Evolutionary conservation across 192 early-diverging fungal genomes (phyloP).

Genomic region (Powellomyces hirtus): DNA sequence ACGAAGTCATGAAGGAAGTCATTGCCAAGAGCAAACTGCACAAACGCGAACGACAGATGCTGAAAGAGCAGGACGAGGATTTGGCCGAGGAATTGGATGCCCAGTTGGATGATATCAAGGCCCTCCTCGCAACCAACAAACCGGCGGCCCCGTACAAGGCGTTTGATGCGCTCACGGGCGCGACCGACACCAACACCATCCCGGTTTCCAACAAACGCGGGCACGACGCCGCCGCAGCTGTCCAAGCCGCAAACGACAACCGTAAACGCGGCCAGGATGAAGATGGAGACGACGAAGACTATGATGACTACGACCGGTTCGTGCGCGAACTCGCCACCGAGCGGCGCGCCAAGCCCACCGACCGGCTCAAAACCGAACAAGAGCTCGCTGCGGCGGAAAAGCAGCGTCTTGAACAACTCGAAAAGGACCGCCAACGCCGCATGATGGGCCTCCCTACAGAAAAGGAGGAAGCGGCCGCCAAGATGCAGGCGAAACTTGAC

Average conservation of each 20-base stretch:
- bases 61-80: slow-evolving; percentile 82
- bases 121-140: slow-evolving; percentile 48
- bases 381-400: slow-evolving; percentile 85
- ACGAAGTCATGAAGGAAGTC: slow-evolving; percentile 95
- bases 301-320: slow-evolving; percentile 76
- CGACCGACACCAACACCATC: slow-evolving; percentile 3
- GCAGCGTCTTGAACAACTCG: slow-evolving; percentile 81
- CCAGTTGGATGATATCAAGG: slow-evolving; percentile 80
- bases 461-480: slow-evolving; percentile 9
- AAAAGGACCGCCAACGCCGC: slow-evolving; percentile 38
- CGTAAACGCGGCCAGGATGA: slow-evolving; percentile 27
- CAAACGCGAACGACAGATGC: slow-evolving; percentile 88
- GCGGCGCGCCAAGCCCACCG: slow-evolving; percentile 79
- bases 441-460: slow-evolving; percentile 27
- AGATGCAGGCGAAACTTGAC: not conserved
- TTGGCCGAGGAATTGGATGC: slow-evolving; percentile 82
- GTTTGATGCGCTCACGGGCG: slow-evolving; percentile 27
- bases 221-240: slow-evolving; percentile 26
- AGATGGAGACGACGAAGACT: slow-evolving; percentile 40
- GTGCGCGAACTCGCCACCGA: slow-evolving; percentile 83
- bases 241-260: slow-evolving; percentile 17
- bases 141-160: slow-evolving; percentile 44
- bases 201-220: slow-evolving; percentile 10
- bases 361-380: slow-evolving; percentile 92
- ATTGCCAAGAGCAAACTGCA: slow-evolving; percentile 96